Percentiles rank a stretch among this genome's conserved stretches.
Evolutionary conservation across 2,329 filamentous ascomycete species (phyloP).

Genomic region (Scedosporium aurantiacum): DNA sequence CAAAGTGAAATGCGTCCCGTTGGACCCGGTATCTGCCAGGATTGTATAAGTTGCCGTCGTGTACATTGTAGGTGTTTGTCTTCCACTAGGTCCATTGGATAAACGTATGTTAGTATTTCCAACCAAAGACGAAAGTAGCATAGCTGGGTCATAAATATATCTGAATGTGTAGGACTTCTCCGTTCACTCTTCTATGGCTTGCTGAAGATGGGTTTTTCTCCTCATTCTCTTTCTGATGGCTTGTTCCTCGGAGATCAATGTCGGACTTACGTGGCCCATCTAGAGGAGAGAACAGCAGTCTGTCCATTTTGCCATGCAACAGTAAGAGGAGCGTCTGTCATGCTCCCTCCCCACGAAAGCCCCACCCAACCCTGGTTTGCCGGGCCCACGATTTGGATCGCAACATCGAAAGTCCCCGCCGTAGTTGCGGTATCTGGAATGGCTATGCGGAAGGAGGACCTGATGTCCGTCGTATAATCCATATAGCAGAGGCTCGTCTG

Average conservation of each 20-base stretch:
- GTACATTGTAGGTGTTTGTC: constrained; percentile 22
- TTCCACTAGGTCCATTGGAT: constrained; percentile 12
- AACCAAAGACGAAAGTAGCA: too few relatives aligned
- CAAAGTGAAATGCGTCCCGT: constrained; percentile 29
- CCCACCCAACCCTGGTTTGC: constrained; percentile 11
- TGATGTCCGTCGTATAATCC: background rate
- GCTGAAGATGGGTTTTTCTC: too few relatives aligned
- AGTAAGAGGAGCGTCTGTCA: constrained; percentile 11
- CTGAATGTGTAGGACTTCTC: too few relatives aligned
- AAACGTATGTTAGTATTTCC: background rate
- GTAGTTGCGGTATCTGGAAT: constrained; percentile 7
- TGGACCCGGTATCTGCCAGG: constrained; percentile 21
- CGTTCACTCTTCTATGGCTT: too few relatives aligned
- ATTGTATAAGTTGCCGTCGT: constrained; percentile 21
- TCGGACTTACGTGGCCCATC: constrained; percentile 5
- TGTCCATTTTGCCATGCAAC: constrained; percentile 9
- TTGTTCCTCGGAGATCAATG: background rate
- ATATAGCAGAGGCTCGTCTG: constrained; percentile 1
- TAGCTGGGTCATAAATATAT: too few relatives aligned
- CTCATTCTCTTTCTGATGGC: too few relatives aligned
- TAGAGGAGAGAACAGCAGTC: background rate
- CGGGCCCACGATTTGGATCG: constrained; percentile 11
- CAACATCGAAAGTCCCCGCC: constrained; percentile 10
- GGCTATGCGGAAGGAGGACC: constrained; percentile 9
- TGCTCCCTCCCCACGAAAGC: constrained; percentile 13